These are phyloP conservation scores for Kockiozyma suomiensis DNA, from an alignment of 805 yeast genomes.

Conservation along the genomic window DNA sequence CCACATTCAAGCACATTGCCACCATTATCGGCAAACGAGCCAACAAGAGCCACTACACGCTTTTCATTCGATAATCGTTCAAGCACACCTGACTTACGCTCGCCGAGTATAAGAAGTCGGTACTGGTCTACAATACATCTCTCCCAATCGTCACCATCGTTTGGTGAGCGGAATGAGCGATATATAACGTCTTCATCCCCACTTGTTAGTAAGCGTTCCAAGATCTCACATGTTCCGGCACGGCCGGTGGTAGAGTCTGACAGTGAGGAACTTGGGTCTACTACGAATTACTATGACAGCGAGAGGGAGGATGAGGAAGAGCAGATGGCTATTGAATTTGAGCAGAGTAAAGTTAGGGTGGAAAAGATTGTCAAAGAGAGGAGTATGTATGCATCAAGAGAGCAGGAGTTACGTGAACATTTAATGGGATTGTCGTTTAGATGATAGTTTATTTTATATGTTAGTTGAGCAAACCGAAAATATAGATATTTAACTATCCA, in stretches of 20 bases:
- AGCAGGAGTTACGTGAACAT: slow-evolving; percentile 1
- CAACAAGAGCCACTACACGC: not conserved
- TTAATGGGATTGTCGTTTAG: slow-evolving; percentile 1
- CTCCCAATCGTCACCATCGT: not conserved
- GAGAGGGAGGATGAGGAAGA: not conserved
- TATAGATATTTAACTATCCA: too few species aligned
- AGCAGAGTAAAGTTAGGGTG: slow-evolving; percentile 2
- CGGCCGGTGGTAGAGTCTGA: not conserved
- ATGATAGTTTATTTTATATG: too few species aligned
- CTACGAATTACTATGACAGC: not conserved
- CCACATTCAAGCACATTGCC: not conserved
- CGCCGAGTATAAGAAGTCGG: not conserved
- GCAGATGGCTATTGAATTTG: not conserved
- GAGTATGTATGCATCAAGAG: slow-evolving; percentile 7
- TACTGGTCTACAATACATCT: not conserved
- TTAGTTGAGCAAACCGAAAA: too few species aligned
- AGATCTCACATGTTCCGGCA: too few species aligned
- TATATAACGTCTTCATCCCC: not conserved
- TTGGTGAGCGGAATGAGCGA: slow-evolving; percentile 1
- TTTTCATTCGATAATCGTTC: not conserved
- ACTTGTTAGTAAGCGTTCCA: not conserved
- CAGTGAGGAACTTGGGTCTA: not conserved
- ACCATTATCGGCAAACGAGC: not conserved
- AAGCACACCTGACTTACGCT: not conserved
- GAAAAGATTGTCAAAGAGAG: not conserved